These are phyloP conservation scores for Trichopus zeylanicus DNA, from an alignment of 116 monocot species.

Conservation along the genomic window DNA sequence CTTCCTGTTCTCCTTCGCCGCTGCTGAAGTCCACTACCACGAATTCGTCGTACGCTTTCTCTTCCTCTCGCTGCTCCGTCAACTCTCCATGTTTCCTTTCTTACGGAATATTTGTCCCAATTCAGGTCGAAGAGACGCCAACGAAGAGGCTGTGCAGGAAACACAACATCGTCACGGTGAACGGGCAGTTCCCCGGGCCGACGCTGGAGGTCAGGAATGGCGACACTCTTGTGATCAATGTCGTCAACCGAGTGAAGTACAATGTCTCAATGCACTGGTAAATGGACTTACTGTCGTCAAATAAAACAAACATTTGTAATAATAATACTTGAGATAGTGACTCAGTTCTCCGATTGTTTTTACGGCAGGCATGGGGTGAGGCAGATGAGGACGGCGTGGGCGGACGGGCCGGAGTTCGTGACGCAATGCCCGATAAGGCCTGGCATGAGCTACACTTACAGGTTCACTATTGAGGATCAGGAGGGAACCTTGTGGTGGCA, in stretches of 20 bases:
- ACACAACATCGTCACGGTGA: conserved; percentile 53
- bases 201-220: conserved; percentile 51
- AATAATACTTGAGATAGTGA: not conserved
- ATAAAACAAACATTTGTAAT: not conserved
- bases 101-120: not conserved
- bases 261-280: conserved; percentile 50
- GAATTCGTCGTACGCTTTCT: conserved; percentile 40
- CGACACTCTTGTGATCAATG: conserved; percentile 49
- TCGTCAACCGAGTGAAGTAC: conserved; percentile 37
- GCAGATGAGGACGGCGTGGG: conserved; percentile 46
- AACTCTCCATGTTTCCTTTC: not conserved
- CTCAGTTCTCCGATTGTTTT: not conserved
- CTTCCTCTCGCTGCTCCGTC: not conserved
- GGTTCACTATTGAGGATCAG: conserved; percentile 39
- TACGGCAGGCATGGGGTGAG: conserved; percentile 37
- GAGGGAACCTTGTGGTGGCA: conserved; percentile 56
- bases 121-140: conserved; percentile 45
- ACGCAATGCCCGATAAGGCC: conserved; percentile 51
- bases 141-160: conserved; percentile 87
- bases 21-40: conserved; percentile 32
- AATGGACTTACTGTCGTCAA: not conserved
- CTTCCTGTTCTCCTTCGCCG: conserved; percentile 1
- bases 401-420: conserved; percentile 48
- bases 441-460: conserved; percentile 34
- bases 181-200: conserved; percentile 64